These are phyloP conservation scores for Reutealis trisperma DNA, from an alignment of 345 rosid species.

Conservation along the genomic window DNA sequence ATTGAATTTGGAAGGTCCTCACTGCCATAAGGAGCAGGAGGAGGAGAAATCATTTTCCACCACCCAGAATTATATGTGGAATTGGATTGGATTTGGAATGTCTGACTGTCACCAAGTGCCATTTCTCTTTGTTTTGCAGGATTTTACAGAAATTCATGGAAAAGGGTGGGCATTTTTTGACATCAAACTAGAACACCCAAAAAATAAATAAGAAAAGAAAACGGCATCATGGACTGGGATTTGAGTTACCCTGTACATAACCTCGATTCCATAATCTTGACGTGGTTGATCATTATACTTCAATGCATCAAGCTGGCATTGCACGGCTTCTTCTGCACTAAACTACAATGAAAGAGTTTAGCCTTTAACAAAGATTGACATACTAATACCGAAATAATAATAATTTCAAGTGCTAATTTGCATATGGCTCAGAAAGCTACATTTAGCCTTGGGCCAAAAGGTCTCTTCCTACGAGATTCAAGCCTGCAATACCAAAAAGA, in stretches of 20 bases:
- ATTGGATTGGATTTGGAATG: too few species aligned
- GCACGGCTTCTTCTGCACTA: conserved; percentile 87
- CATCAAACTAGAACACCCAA: background rate
- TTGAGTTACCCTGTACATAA: conserved; percentile 76
- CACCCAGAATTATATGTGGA: too few species aligned
- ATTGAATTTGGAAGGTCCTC: background rate
- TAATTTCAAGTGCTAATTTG: background rate
- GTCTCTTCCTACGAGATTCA: conserved; percentile 81
- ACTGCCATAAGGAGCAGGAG: background rate
- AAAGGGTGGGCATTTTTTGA: background rate
- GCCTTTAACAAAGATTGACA: conserved; percentile 18
- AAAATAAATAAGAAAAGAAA: background rate
- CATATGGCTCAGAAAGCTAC: conserved; percentile 38
- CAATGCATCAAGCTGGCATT: conserved; percentile 77
- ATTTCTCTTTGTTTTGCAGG: background rate
- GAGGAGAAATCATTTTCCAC: too few species aligned
- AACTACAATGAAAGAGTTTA: conserved; percentile 49
- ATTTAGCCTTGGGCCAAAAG: conserved; percentile 82
- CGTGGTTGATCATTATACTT: conserved; percentile 87
- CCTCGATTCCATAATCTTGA: conserved; percentile 85
- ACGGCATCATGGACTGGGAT: background rate
- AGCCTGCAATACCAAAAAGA: conserved; percentile 54
- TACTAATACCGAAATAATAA: conserved; percentile 10
- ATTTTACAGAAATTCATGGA: background rate
- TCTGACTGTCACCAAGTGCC: background rate